A percentile compares a stretch with the other conserved stretches of the same genome.
Conservation (phyloP, 148 eudicot genomes). For the Vaccinium darrowii region DNA sequence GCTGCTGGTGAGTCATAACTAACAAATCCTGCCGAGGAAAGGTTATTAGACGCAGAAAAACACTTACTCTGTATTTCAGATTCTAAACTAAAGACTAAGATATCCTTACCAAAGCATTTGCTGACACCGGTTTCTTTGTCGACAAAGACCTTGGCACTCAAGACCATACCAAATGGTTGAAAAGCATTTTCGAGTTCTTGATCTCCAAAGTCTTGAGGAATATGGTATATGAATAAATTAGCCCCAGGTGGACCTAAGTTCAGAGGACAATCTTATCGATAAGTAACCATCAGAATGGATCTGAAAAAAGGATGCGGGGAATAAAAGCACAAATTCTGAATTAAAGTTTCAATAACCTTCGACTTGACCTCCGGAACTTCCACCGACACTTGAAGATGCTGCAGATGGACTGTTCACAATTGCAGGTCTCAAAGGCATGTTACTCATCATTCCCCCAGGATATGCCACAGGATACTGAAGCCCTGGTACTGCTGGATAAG, state of each 20-base stretch:
- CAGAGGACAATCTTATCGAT: background rate
- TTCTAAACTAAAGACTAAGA: conserved; percentile 8
- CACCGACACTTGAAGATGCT: conserved; percentile 71
- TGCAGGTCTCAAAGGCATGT: conserved; percentile 52
- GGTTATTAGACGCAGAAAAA: conserved; percentile 26
- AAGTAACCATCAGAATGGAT: background rate
- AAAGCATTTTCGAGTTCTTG: conserved; percentile 81
- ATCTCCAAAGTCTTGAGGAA: conserved; percentile 95
- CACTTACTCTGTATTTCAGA: background rate
- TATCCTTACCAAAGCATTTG: conserved; percentile 85
- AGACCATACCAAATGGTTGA: conserved; percentile 74
- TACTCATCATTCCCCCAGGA: conserved; percentile 64
- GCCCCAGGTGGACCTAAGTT: conserved; percentile 88
- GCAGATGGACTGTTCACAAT: conserved; percentile 56
- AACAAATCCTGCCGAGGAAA: conserved; percentile 73
- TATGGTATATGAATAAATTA: conserved; percentile 92
- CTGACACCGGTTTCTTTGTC: conserved; percentile 90
- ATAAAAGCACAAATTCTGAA: background rate
- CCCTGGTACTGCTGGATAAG: conserved; percentile 60
- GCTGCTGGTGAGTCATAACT: conserved; percentile 85
- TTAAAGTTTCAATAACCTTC: conserved; percentile 55
- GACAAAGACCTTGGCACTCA: conserved; percentile 94
- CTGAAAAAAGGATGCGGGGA: background rate
- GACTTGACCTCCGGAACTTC: conserved; percentile 61
- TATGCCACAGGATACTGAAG: conserved; percentile 65